Conservation (phyloP, 2,329 filamentous ascomycete species). For the Conoideocrella luteorostrata region DNA sequence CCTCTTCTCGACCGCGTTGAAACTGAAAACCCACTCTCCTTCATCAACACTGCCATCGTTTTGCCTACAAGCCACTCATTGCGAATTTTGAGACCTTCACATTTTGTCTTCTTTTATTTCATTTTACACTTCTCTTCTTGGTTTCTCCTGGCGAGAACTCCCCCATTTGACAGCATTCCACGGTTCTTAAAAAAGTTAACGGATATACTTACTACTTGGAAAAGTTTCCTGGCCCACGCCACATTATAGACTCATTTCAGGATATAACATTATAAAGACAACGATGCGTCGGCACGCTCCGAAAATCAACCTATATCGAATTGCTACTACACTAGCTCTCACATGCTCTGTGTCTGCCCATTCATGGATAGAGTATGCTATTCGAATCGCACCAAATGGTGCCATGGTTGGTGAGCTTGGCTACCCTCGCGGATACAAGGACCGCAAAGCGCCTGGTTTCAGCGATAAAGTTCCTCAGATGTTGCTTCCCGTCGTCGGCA, state of each 20-base stretch:
- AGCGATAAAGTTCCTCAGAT: constrained; percentile 53
- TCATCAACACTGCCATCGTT: neutral
- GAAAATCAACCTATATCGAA: constrained; percentile 2
- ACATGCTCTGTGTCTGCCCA: constrained; percentile 45
- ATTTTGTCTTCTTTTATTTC: neutral
- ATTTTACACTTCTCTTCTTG: neutral
- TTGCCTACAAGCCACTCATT: neutral
- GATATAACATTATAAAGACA: constrained; percentile 4
- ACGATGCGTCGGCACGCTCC: constrained; percentile 1
- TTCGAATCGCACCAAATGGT: constrained; percentile 65
- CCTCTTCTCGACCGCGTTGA: too few relatives aligned
- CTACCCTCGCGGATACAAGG: constrained; percentile 65
- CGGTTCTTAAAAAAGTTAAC: neutral
- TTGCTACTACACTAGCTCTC: constrained; percentile 24
- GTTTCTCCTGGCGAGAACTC: constrained; percentile 7
- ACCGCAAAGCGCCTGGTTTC: constrained; percentile 49
- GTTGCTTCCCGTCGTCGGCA: constrained; percentile 54
- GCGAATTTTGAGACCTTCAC: neutral
- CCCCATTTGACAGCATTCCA: neutral
- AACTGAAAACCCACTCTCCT: neutral
- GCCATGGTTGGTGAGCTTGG: constrained; percentile 65
- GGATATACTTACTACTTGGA: neutral
- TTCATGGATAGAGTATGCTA: constrained; percentile 76
- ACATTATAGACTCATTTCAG: constrained; percentile 3
- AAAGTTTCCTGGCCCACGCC: neutral